Conservation (phyloP, 352 stramenopile genomes). For the Globisporangium heterothallicum region DNA sequence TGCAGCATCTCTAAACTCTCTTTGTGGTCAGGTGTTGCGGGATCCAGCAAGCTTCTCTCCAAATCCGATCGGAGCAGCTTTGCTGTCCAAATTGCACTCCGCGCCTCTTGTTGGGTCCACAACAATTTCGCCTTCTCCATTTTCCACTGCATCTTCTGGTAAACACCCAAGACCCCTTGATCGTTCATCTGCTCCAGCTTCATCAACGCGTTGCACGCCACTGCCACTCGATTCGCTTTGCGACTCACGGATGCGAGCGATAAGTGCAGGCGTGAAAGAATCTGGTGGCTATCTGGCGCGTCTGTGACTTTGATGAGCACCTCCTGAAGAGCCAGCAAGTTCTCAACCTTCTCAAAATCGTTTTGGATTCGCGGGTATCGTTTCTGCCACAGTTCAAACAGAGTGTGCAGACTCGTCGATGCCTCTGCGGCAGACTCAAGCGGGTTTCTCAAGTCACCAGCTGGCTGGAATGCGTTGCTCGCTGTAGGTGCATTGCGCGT, state of each 20-base stretch:
- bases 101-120: constrained; percentile 66
- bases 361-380: constrained; percentile 33
- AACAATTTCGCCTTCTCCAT: constrained; percentile 77
- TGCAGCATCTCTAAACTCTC: constrained; percentile 45
- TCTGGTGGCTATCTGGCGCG: constrained; percentile 11
- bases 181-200: constrained; percentile 57
- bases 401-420: constrained; percentile 8
- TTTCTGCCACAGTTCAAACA: constrained; percentile 43
- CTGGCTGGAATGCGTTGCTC: not conserved
- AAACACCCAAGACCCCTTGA: constrained; percentile 21
- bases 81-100: constrained; percentile 69
- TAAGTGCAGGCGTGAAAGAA: constrained; percentile 50
- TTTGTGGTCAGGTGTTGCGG: constrained; percentile 5
- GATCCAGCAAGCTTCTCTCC: constrained; percentile 19
- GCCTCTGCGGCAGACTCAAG: not conserved
- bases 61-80: constrained; percentile 54
- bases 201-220: constrained; percentile 58
- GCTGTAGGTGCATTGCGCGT: constrained; percentile 3
- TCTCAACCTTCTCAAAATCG: constrained; percentile 55
- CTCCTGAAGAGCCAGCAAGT: constrained; percentile 57
- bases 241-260: constrained; percentile 50
- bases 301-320: constrained; percentile 42
- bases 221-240: constrained; percentile 56
- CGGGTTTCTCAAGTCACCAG: not conserved
- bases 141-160: constrained; percentile 52